Percentiles rank a stretch among this genome's conserved stretches.
Evolutionary conservation across 1,284 basidiomycete genomes (phyloP).

Genomic region (Paramarasmius palmivorus): DNA sequence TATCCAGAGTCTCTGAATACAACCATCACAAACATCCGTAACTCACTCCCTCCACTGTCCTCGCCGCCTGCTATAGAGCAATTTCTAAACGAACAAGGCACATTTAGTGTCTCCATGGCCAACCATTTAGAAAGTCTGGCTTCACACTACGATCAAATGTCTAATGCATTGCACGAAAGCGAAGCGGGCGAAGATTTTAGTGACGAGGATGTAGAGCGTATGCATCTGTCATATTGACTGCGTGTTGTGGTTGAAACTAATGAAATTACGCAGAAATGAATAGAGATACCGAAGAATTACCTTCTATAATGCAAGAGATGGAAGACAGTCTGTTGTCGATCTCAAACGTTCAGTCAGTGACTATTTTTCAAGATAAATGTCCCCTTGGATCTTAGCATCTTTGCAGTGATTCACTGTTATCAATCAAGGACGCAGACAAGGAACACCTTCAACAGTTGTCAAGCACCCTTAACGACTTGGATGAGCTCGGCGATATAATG

Average conservation of each 20-base stretch:
- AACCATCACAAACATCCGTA: conserved; percentile 54
- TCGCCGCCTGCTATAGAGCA: conserved; percentile 44
- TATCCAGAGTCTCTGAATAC: conserved; percentile 62
- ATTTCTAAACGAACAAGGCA: conserved; percentile 56
- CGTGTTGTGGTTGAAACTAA: no score
- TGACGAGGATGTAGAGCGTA: conserved; percentile 71
- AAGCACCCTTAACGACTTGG: conserved; percentile 59
- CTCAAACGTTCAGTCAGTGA: conserved; percentile 55
- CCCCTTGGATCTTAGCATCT: not conserved
- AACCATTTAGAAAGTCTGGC: conserved; percentile 67
- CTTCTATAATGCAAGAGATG: conserved; percentile 68
- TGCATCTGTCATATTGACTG: conserved; percentile 11
- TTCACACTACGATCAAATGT: conserved; percentile 76
- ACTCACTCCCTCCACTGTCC: conserved; percentile 45
- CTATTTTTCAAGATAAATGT: conserved; percentile 5
- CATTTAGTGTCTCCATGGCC: conserved; percentile 65
- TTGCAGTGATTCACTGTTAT: conserved; percentile 48
- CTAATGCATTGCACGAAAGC: conserved; percentile 58
- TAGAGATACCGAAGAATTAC: conserved; percentile 73
- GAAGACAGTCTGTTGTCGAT: conserved; percentile 57
- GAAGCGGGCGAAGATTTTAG: conserved; percentile 64
- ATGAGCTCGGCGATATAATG: conserved; percentile 78
- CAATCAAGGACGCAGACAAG: conserved; percentile 42
- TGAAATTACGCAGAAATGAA: conserved; percentile 55
- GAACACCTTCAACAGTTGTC: conserved; percentile 49